Conservation (phyloP, 352 stramenopile species). For the Phytophthora syringae region DNA sequence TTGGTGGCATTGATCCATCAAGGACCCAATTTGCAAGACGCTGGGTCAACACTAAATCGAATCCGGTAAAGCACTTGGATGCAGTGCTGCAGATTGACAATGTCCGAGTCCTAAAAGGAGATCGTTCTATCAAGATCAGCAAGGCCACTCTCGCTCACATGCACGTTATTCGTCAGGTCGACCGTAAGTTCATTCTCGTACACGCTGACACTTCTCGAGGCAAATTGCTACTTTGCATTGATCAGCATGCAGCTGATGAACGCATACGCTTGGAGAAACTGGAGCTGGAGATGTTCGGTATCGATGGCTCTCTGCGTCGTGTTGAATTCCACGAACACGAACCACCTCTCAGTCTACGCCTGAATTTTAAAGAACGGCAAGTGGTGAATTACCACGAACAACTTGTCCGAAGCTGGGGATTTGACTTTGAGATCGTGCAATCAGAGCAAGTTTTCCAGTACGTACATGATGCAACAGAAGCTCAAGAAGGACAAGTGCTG, state of each 20-base stretch:
- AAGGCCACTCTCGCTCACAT: slow-evolving; percentile 70
- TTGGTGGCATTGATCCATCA: not conserved
- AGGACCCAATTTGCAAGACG: slow-evolving; percentile 7
- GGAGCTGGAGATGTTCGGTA: slow-evolving; percentile 72
- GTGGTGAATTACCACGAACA: slow-evolving; percentile 51
- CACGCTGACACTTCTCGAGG: slow-evolving; percentile 32
- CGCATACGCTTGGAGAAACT: slow-evolving; percentile 87
- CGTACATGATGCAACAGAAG: slow-evolving; percentile 5
- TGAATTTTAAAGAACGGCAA: slow-evolving; percentile 65
- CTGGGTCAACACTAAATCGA: not conserved
- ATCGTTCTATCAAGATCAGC: slow-evolving; percentile 59
- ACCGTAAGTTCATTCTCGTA: slow-evolving; percentile 92
- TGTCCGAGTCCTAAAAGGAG: slow-evolving; percentile 25
- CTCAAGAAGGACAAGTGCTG: slow-evolving; percentile 19
- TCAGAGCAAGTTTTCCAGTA: slow-evolving; percentile 4
- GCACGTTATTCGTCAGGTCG: slow-evolving; percentile 88
- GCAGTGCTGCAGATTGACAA: slow-evolving; percentile 44
- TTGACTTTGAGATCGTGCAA: slow-evolving; percentile 55
- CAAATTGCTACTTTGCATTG: slow-evolving; percentile 78
- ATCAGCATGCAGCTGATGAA: slow-evolving; percentile 93
- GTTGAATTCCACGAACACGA: slow-evolving; percentile 63
- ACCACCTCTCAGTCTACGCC: slow-evolving; percentile 50
- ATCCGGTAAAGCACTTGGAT: slow-evolving; percentile 18
- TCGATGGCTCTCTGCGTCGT: slow-evolving; percentile 50
- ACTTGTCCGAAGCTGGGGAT: slow-evolving; percentile 84